Evolutionary conservation across 179 eudicot species (phyloP), one percentile per base, ranked within the genome.

Genomic region (Camellia oleifera): DNA sequence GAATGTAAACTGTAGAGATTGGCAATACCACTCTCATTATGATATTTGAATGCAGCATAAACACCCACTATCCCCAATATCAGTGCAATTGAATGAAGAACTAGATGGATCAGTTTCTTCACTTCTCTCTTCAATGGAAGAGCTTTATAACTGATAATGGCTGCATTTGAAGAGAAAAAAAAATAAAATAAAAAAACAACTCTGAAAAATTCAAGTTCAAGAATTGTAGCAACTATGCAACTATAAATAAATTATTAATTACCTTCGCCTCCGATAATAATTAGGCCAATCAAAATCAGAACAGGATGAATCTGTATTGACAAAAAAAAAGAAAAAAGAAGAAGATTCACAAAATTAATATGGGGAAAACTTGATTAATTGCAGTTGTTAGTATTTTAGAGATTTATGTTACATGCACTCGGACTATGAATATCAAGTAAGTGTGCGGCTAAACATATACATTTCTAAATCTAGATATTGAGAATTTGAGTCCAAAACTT

Each of bases 191-290:
- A 23, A 3, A 6, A 8, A 7, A 9, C 3, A 0, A 20, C 42
- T 64, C 6, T 15, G 64, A 60, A 60, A 15, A 14, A 60, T 4
- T 2, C 20, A 11, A 2, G 64, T 60, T 60, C 20, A n/a, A 3
- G 64, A 14, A n/a, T 60, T 1, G 42, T 4, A 64, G 32, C 68
- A 18, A 23, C 7, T 14, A 17, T 14, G 20, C 2, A 60, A 60
- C 64, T 3, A 60, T 60, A 3, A 17, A 60, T 3, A 17, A 56
- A 17, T 17, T 53, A 0, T 63, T 58, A 9, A 23, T 88, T 87
- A 92, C 98, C 98, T 94, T 94, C 95, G 44, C 98, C 98, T 50
- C 98, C 98, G 52, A 94, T 57, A 67, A 94, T 89, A 73, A 94
- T 84, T 66, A 94, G 88, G 72, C 98, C 97, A 81, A 94, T 92